These are phyloP conservation scores for Saccharomycopsis fodiens DNA, from an alignment of 805 yeast species.

Conservation along the genomic window DNA sequence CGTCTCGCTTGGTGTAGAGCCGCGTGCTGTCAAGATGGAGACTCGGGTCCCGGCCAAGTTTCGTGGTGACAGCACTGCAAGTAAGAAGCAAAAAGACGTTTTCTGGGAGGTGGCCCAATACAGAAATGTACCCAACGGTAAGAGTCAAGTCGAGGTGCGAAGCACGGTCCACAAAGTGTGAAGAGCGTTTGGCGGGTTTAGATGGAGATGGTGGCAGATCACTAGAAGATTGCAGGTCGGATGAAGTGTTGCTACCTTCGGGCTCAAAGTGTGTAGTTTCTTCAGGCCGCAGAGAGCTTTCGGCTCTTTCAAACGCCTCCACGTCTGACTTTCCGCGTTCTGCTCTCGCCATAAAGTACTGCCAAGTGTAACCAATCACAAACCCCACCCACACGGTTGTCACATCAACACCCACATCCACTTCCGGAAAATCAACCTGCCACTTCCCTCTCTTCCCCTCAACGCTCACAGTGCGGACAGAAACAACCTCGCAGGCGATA, in stretches of 20 bases:
- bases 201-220: not conserved
- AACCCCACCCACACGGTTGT: slow-evolving; percentile 12
- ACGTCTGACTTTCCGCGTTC: not conserved
- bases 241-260: not conserved
- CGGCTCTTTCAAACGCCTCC: too few relatives aligned
- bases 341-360: not conserved
- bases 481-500: not conserved
- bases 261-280: not conserved
- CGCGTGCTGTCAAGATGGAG: not conserved
- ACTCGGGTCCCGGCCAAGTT: not conserved
- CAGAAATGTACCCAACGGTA: not conserved
- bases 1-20: slow-evolving; percentile 5
- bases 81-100: not conserved
- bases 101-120: not conserved
- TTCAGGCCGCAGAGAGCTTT: too few relatives aligned
- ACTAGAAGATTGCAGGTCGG: not conserved
- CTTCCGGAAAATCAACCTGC: not conserved
- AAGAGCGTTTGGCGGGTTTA: not conserved
- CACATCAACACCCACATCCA: slow-evolving; percentile 6
- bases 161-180: not conserved
- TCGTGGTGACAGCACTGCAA: not conserved
- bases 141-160: not conserved
- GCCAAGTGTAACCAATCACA: slow-evolving; percentile 4
- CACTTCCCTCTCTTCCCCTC: not conserved
- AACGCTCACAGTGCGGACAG: not conserved